Base-by-base conservation (phyloP, 2,329 filamentous ascomycete species). In the Curvularia eragrostidis region DNA sequence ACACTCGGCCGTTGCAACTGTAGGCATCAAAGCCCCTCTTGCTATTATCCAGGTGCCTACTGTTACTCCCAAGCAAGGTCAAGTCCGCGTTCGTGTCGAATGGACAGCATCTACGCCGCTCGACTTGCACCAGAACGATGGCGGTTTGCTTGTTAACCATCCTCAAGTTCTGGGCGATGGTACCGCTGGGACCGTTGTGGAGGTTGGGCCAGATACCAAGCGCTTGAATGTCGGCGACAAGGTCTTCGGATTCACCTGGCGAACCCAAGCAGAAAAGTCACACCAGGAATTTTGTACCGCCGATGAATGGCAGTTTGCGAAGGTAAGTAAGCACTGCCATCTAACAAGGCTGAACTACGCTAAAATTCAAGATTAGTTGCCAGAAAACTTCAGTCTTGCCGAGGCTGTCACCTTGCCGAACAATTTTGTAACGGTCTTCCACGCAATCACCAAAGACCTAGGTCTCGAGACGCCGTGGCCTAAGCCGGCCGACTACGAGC, bases 41-140 rank as follows among this genome's bases (percentile, higher is more conserved):
- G 66, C 61, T 1, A 58, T 78, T 21, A 71, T 69, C 8, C 62
- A 75, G 50, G 71, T 80, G 3, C 72, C 77, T 1, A 79, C 77
- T 6, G 54, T 72, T 4, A 54, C 57, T 13, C 76, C 77, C 1
- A 56, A 41, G 13, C 62, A 48, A 10, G 78, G 81, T 34, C 82
- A 89, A 70, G 80, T 87, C 32, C 78, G 82, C 15, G 74, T 89
- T 39, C 80, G 78, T 24, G 82, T 85, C 9, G 75, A 82, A 56
- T 89, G 84, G 83, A 86, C 84, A 1, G 81, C 85, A 2, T 87
- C 85, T 1, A 85, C 84, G 1, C 87, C 87, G 0, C 76, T 89
- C 0, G 85, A 89, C 63, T 75, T 89, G 5, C 87, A 89, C 72
- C 82, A 85, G 57, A 83, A 84, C 43, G 85, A 88, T 64, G 85